phyloP scores from a whole-genome alignment of 495 filamentous ascomycete species.

The Achaetomiella virescens region DNA sequence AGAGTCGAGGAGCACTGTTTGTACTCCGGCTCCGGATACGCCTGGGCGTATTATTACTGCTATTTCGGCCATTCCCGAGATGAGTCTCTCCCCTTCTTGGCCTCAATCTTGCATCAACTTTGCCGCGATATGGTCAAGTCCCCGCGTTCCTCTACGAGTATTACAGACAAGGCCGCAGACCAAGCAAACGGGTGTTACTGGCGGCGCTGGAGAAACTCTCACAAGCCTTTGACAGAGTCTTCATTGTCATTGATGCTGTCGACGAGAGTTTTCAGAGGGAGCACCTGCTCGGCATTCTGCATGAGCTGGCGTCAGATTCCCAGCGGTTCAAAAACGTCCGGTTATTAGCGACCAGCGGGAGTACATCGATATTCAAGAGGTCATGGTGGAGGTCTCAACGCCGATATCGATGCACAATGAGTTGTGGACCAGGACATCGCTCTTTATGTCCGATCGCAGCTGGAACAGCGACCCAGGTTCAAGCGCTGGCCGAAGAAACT shows the following conservation, averaged over 20 bases:
- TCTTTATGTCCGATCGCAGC: background rate
- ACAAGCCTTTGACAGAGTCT: constrained; percentile 12
- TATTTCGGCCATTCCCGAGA: constrained; percentile 32
- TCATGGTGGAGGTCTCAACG: constrained; percentile 10
- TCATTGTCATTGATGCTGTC: constrained; percentile 31
- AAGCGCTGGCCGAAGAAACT: background rate
- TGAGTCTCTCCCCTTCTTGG: constrained; percentile 25
- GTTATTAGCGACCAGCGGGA: constrained; percentile 38
- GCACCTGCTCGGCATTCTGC: constrained; percentile 20
- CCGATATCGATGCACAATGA: constrained; percentile 14
- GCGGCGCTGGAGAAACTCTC: constrained; percentile 5
- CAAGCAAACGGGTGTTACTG: constrained; percentile 8
- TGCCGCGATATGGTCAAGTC: constrained; percentile 25
- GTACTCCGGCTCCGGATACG: background rate
- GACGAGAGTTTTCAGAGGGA: constrained; percentile 28
- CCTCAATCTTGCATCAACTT: constrained; percentile 26
- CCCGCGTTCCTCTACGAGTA: constrained; percentile 12
- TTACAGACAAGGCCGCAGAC: constrained; percentile 4
- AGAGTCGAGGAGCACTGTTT: background rate
- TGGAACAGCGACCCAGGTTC: background rate
- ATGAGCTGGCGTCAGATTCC: constrained; percentile 22
- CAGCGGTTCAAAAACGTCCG: constrained; percentile 29
- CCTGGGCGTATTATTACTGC: constrained; percentile 38
- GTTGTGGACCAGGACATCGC: constrained; percentile 5
- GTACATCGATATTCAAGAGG: constrained; percentile 35